Evolutionary conservation across 2,329 filamentous ascomycete species (phyloP).

Genomic region (Ophioceras dolichostomum): DNA sequence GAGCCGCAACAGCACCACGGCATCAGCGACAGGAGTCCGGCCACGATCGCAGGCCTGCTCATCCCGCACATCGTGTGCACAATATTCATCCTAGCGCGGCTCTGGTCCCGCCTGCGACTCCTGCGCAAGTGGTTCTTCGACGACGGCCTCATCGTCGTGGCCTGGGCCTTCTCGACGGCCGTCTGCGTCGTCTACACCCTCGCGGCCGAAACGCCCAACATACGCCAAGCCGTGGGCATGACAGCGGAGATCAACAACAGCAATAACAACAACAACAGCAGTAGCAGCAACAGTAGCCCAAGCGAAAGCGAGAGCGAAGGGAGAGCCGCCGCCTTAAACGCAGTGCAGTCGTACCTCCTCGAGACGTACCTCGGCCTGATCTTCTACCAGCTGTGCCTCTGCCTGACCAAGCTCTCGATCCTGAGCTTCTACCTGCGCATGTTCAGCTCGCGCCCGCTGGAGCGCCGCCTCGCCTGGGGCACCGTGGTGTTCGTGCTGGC

Average conservation of each 20-base stretch:
- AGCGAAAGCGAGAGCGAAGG: too few relatives aligned
- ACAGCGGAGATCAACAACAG: neutral
- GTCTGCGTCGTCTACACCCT: slow-evolving; percentile 19
- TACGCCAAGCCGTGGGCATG: slow-evolving; percentile 7
- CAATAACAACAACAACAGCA: slow-evolving; percentile 1
- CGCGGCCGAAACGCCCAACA: slow-evolving; percentile 12
- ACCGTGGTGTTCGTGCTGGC: slow-evolving; percentile 20
- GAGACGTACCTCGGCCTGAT: slow-evolving; percentile 20
- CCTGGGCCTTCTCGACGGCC: slow-evolving; percentile 18
- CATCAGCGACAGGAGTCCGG: slow-evolving; percentile 6
- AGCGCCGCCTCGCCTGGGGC: slow-evolving; percentile 20
- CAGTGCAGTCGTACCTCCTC: slow-evolving; percentile 13
- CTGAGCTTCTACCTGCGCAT: slow-evolving; percentile 25
- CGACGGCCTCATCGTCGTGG: slow-evolving; percentile 18
- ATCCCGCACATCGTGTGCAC: slow-evolving; percentile 20
- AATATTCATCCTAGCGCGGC: slow-evolving; percentile 14
- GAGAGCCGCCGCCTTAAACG: neutral
- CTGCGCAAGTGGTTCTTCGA: slow-evolving; percentile 20
- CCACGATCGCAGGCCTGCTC: slow-evolving; percentile 17
- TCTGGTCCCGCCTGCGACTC: slow-evolving; percentile 15
- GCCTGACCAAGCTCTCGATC: slow-evolving; percentile 25
- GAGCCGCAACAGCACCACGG: neutral
- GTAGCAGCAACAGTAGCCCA: slow-evolving; percentile 1
- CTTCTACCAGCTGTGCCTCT: slow-evolving; percentile 24
- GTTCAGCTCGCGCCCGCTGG: slow-evolving; percentile 17